Base-by-base conservation (phyloP, 2,329 filamentous ascomycete species). In the Passalora sequoiae region DNA sequence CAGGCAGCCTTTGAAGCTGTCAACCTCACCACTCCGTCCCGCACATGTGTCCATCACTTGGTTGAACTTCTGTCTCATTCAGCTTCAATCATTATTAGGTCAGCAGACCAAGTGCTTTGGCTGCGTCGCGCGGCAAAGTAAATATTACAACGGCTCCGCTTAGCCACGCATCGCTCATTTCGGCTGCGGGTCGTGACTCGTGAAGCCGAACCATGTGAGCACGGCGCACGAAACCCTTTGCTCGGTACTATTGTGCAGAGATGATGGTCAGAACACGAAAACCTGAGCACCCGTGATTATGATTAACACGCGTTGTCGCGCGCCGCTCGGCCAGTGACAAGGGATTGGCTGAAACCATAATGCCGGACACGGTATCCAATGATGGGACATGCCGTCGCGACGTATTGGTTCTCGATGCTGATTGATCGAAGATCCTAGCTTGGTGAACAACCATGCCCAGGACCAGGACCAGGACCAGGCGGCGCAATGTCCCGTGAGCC, bases 101-200 rank as follows among this genome's bases (percentile, higher is more conserved):
- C 24, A 27, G 6, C 12, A 27, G 12, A 27, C 6, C 24, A 6
- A 27, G 12, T 6, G 12, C 24, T 6, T 27, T 27, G 24, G 12
- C 6, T 7, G 6, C 24, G 24, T 12, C 6, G 12, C 12, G 12
- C 12, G 6, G 24, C 12, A 12, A 27, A 12, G 24, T 12, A 27
- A 6, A 27, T 6, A 27, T 12, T n/a, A n/a, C 9, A 20, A 16
- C 17, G 32, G 9, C 21, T 20, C 32, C 20, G 17, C 33, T 36
- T 17, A 15, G 33, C 17, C 8, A 36, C 33, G 15, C 9, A 36
- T 20, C 12, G 15, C 15, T 40, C 16, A 20, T 29, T 4, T 38
- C 31, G 28, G 28, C 38, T 24, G 17, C 38, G 28, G 19, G 16
- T 21, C 30, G 20, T 43, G 40, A 43, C 31, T 43, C 40, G 40